Percentiles rank a stretch among this genome's conserved stretches.
These are phyloP conservation scores for Pneumocystis sp. DNA, from an alignment of 1,139 yeast genomes.

Conservation along the genomic window DNA sequence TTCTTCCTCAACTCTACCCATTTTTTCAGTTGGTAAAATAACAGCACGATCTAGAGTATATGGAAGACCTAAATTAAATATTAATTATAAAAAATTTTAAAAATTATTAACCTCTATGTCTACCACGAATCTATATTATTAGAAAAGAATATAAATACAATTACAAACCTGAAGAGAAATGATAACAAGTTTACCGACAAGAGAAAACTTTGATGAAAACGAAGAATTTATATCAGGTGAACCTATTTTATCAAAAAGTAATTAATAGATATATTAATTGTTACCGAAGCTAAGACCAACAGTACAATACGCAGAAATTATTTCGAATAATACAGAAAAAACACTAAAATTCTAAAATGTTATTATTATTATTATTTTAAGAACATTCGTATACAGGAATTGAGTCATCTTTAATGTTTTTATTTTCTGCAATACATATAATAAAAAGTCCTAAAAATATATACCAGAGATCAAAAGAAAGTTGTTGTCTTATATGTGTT, in stretches of 20 bases:
- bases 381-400: conserved; percentile 4
- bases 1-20: conserved; percentile 44
- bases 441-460: conserved; percentile 72
- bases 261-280: not conserved
- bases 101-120: conserved; percentile 51
- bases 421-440: conserved; percentile 67
- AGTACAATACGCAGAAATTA: conserved; percentile 62
- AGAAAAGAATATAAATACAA: not conserved
- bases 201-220: conserved; percentile 54
- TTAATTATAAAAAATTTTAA: not conserved
- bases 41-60: conserved; percentile 88
- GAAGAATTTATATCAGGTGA: conserved; percentile 55
- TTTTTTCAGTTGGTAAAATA: conserved; percentile 60
- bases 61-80: conserved; percentile 41
- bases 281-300: conserved; percentile 13
- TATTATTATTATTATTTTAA: conserved; percentile 20
- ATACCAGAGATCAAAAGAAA: conserved; percentile 92
- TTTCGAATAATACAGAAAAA: conserved; percentile 67
- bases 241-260: conserved; percentile 47
- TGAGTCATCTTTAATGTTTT: conserved; percentile 4
- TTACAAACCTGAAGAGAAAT: conserved; percentile 43
- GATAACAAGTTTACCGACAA: conserved; percentile 65
- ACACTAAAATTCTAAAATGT: conserved; percentile 34
- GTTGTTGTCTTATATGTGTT: conserved; percentile 77
- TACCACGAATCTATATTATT: conserved; percentile 55